Conservation (phyloP, 169 alveolate genomes). For the Plasmodium cynomolgi region DNA sequence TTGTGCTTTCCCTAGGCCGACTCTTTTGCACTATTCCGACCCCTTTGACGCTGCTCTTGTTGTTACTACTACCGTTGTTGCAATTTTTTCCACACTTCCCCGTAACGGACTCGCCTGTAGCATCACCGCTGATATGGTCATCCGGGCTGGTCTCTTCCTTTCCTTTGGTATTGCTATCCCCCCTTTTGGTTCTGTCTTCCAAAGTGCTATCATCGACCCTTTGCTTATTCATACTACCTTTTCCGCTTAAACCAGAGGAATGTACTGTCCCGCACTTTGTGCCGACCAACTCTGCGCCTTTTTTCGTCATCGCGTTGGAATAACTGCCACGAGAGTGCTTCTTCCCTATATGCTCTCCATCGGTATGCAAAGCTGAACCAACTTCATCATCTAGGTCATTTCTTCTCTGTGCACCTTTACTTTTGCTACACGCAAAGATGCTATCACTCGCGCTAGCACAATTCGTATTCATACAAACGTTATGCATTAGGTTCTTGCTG, state of each 20-base stretch:
- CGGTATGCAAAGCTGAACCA: background rate
- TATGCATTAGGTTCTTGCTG: background rate
- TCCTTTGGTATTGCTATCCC: background rate
- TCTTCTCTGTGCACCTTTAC: background rate
- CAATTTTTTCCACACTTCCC: background rate
- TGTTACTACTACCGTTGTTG: constrained; percentile 5
- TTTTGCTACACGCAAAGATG: background rate
- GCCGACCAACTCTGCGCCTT: background rate
- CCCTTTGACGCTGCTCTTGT: background rate
- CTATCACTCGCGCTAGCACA: background rate
- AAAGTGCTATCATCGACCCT: background rate
- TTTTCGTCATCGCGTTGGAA: background rate
- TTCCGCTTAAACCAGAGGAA: background rate
- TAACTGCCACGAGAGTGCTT: background rate
- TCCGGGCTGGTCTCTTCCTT: background rate
- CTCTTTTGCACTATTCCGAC: background rate
- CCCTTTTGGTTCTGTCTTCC: background rate
- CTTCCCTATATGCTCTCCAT: background rate
- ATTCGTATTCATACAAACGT: background rate
- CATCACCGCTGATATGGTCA: background rate
- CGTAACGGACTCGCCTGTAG: background rate
- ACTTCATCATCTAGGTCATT: background rate
- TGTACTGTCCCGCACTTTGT: background rate
- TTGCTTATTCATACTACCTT: background rate
- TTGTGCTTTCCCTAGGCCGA: background rate